A percentile compares a stretch with the other conserved stretches of the same genome.
Evolutionary conservation across 352 stramenopile genomes (phyloP).

Genomic region (Globisporangium mamillatum): DNA sequence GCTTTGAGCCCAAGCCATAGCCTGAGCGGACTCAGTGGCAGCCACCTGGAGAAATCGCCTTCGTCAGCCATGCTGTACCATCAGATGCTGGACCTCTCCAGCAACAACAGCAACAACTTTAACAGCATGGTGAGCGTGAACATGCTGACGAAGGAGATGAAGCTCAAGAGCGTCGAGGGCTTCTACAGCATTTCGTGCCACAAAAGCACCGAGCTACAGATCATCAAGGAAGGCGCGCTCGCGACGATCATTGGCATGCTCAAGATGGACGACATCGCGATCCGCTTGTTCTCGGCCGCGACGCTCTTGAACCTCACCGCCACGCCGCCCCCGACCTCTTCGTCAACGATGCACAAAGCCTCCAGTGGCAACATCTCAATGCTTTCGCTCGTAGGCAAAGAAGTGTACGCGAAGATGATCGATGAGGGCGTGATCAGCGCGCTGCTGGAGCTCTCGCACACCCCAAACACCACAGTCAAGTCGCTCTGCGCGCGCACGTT

Average conservation of each 20-base stretch:
- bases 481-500: constrained; percentile 62
- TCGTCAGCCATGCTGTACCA: constrained; percentile 18
- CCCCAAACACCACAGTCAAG: constrained; percentile 59
- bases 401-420: constrained; percentile 70
- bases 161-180: constrained; percentile 72
- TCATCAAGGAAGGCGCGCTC: constrained; percentile 67
- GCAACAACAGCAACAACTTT: not conserved
- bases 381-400: constrained; percentile 32
- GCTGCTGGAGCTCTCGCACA: constrained; percentile 70
- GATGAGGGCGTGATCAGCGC: constrained; percentile 57
- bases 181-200: constrained; percentile 81
- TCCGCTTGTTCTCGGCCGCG: constrained; percentile 64
- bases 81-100: constrained; percentile 27
- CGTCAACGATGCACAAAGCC: not conserved
- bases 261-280: constrained; percentile 65
- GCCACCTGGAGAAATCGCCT: constrained; percentile 7
- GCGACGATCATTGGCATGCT: constrained; percentile 53
- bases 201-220: constrained; percentile 66
- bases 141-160: constrained; percentile 61
- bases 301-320: constrained; percentile 75
- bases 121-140: constrained; percentile 19
- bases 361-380: constrained; percentile 10
- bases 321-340: constrained; percentile 6
- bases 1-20: not conserved
- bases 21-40: not conserved